A percentile compares a stretch with the other conserved stretches of the same genome.
Conservation (phyloP, 345 rosid genomes). For the Arabidopsis arenosa region DNA sequence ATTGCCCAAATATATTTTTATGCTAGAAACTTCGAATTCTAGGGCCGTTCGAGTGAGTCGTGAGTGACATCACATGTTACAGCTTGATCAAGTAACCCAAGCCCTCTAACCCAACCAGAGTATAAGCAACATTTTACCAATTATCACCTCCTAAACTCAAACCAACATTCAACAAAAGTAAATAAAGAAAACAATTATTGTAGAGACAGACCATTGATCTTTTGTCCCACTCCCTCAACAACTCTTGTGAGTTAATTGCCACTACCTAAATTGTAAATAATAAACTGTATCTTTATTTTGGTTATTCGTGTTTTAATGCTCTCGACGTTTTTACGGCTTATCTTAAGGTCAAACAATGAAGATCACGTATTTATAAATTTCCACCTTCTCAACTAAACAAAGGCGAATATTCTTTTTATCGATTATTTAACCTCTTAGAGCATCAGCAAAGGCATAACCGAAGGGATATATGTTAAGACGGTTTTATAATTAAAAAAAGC, state of each 20-base stretch:
- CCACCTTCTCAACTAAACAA: neutral
- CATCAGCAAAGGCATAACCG: no score
- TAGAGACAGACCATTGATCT: constrained; percentile 23
- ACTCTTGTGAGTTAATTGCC: neutral
- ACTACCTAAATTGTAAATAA: neutral
- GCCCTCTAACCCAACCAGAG: neutral
- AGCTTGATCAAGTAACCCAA: neutral
- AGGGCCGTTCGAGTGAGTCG: no score
- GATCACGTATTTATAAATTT: neutral
- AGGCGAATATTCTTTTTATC: neutral
- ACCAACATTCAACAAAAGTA: neutral
- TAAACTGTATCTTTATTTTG: neutral
- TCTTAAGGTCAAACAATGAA: neutral
- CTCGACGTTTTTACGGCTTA: constrained; percentile 1
- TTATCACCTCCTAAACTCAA: neutral
- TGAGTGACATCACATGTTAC: no score
- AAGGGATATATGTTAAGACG: no score
- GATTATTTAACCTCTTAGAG: neutral
- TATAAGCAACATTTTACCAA: constrained; percentile 4
- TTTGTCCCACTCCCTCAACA: constrained; percentile 9
- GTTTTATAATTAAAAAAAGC: no score
- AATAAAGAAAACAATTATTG: neutral
- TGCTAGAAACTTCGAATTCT: no score
- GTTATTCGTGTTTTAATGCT: neutral
- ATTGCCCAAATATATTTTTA: no score